A percentile compares a stretch with the other conserved stretches of the same genome.
These are phyloP conservation scores for Penicillium glabrum DNA, from an alignment of 2,329 filamentous ascomycete species.

Conservation along the genomic window DNA sequence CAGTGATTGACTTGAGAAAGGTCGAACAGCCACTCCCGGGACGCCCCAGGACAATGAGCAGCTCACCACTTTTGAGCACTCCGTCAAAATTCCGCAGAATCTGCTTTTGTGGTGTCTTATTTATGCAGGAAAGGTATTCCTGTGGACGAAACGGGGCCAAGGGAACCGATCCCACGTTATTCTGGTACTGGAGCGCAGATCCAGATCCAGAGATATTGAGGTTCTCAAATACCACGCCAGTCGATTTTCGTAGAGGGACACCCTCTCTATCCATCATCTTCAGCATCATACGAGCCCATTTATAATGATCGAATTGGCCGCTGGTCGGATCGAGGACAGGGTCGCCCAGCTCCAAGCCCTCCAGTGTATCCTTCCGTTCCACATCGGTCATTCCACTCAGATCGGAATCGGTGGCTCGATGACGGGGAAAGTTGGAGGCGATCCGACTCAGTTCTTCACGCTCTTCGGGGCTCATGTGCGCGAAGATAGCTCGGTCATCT, in stretches of 20 bases:
- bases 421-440: conserved; percentile 30
- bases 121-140: conserved; percentile 51
- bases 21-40: conserved; percentile 66
- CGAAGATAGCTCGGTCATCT: conserved; percentile 23
- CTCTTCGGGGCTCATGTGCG: conserved; percentile 27
- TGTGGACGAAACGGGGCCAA: conserved; percentile 58
- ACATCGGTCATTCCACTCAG: conserved; percentile 17
- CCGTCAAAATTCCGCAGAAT: conserved; percentile 58
- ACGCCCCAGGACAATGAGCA: conserved; percentile 42
- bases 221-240: conserved; percentile 65
- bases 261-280: conserved; percentile 56
- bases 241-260: conserved; percentile 50
- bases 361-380: conserved; percentile 34
- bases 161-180: conserved; percentile 63
- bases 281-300: conserved; percentile 53
- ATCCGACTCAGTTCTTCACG: conserved; percentile 27
- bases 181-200: conserved; percentile 66
- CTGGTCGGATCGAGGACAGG: conserved; percentile 54
- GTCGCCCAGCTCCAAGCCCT: conserved; percentile 45
- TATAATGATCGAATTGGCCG: conserved; percentile 55
- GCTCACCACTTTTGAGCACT: conserved; percentile 51
- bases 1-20: conserved; percentile 78
- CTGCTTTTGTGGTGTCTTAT: conserved; percentile 52
- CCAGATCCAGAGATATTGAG: conserved; percentile 68
- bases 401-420: conserved; percentile 16